A percentile compares a stretch with the other conserved stretches of the same genome.
phyloP scores from a whole-genome alignment of 2,329 filamentous ascomycete genomes.

The Talaromyces sp. region DNA sequence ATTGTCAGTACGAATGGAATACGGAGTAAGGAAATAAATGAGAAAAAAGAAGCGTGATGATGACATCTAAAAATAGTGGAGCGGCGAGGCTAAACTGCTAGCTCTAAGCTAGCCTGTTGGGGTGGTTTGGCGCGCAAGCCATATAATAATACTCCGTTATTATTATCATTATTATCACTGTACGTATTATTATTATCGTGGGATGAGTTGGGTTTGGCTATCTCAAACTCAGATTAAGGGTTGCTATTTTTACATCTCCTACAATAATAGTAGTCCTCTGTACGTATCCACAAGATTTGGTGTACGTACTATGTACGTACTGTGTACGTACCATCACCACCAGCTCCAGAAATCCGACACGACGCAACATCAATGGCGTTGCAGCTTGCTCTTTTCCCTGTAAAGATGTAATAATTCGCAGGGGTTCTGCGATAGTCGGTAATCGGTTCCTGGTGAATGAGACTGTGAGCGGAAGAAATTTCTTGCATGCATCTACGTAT shows the following conservation, averaged over 20 bases:
- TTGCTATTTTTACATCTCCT: not conserved
- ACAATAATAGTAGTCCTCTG: not conserved
- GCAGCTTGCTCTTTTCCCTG: not conserved
- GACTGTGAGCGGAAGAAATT: not conserved
- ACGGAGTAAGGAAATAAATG: not conserved
- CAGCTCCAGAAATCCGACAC: too few relatives aligned
- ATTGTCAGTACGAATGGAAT: not conserved
- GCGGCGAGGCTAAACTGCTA: not conserved
- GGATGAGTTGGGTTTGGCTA: not conserved
- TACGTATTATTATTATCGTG: not conserved
- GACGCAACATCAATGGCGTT: not conserved
- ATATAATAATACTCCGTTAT: too few relatives aligned
- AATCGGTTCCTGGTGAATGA: not conserved
- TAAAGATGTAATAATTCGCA: not conserved
- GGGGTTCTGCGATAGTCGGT: too few relatives aligned
- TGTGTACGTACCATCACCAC: too few relatives aligned
- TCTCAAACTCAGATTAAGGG: not conserved
- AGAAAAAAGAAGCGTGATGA: not conserved
- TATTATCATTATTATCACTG: not conserved
- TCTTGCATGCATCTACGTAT: not conserved
- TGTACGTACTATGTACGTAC: not conserved
- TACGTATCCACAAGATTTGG: not conserved
- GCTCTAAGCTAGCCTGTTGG: not conserved
- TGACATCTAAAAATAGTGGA: slow-evolving; percentile 1
- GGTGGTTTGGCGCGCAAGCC: not conserved